These are phyloP conservation scores for Leccinum idahoense DNA, from an alignment of 1,284 basidiomycete species.

Conservation along the genomic window DNA sequence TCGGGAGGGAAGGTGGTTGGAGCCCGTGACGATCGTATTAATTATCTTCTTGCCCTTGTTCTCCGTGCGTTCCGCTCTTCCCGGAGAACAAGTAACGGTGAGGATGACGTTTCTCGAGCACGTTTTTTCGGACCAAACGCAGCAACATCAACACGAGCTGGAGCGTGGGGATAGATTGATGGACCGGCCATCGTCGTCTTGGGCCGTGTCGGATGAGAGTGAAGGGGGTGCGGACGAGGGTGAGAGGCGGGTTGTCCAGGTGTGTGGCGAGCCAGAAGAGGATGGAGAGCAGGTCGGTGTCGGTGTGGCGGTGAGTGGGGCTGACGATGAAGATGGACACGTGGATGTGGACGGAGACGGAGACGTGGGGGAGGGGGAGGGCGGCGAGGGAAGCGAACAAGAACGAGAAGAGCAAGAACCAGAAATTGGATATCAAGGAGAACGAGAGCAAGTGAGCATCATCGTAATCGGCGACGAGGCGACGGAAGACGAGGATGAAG, in stretches of 20 bases:
- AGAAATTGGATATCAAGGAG: not conserved
- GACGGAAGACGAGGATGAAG: not conserved
- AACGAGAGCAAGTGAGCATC: not conserved
- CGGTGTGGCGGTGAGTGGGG: conserved; percentile 15
- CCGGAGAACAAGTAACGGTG: not conserved
- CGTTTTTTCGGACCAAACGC: conserved; percentile 7
- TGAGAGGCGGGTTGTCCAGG: not conserved
- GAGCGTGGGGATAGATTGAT: not conserved
- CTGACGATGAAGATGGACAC: conserved; percentile 6
- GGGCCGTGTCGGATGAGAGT: not conserved
- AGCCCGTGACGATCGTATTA: not conserved
- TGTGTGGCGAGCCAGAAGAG: not conserved
- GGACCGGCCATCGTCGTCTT: not conserved
- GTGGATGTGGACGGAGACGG: not conserved
- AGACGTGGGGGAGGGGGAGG: not conserved
- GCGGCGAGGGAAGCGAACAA: not conserved
- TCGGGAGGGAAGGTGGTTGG: not conserved
- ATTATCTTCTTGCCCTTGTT: not conserved
- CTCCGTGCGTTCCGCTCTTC: not conserved
- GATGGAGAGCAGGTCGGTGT: conserved; percentile 9
- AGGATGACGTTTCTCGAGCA: conserved; percentile 26
- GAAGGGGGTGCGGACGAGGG: not conserved
- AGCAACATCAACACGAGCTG: conserved; percentile 10
- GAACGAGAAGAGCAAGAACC: not conserved
- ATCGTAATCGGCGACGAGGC: not conserved